Evolutionary conservation across 78 protist species (phyloP).

Genomic region (Anaeramoeba flamelloides): DNA sequence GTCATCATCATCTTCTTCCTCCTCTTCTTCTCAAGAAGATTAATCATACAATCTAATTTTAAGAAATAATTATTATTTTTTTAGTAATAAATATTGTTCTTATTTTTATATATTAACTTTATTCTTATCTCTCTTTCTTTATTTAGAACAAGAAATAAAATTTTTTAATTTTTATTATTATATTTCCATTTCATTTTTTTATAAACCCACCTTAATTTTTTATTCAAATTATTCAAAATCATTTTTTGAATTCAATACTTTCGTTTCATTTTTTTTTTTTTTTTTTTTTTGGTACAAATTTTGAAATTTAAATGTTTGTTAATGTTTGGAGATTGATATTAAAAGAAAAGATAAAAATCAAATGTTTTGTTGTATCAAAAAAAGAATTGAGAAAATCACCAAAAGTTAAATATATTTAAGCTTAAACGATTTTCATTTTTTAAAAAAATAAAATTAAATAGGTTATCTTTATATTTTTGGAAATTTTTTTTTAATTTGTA

Average conservation of each 20-base stretch:
- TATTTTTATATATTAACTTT: neutral
- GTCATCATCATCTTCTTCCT: conserved; percentile 4
- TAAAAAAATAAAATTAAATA: no score
- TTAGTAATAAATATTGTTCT: neutral
- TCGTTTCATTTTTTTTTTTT: neutral
- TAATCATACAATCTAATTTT: neutral
- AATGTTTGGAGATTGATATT: neutral
- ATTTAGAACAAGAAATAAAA: neutral
- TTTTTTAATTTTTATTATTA: neutral
- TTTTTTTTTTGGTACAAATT: neutral
- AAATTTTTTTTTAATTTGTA: no score
- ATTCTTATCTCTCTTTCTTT: neutral
- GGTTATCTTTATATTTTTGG: no score
- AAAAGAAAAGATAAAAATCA: neutral
- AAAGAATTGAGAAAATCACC: neutral
- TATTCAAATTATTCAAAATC: neutral
- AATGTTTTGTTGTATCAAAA: neutral
- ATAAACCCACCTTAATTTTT: neutral
- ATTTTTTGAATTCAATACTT: neutral
- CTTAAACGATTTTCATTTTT: no score
- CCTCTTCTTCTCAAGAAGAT: conserved; percentile 5
- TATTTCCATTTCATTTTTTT: neutral
- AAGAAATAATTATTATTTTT: neutral
- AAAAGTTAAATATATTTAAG: no score
- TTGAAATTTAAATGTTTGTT: neutral